These are phyloP conservation scores for Rhizophora apiculata DNA, from an alignment of 345 rosid genomes.

Conservation along the genomic window DNA sequence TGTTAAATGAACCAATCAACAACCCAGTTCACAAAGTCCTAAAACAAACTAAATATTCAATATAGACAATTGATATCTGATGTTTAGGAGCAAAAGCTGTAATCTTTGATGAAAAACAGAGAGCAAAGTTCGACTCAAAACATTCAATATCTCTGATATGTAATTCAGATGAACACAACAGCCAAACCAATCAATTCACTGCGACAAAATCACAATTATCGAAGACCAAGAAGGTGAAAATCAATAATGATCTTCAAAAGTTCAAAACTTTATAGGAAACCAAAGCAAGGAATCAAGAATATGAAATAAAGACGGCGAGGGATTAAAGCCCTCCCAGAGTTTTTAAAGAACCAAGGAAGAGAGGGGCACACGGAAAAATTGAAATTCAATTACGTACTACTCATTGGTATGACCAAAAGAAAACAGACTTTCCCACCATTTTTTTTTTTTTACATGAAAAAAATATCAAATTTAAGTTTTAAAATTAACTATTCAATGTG, in stretches of 20 bases:
- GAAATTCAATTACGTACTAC: no score
- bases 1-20: not conserved
- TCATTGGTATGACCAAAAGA: no score
- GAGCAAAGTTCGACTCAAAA: not conserved
- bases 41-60: not conserved
- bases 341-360: no score
- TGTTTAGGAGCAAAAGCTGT: not conserved
- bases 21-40: constrained; percentile 1
- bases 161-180: not conserved
- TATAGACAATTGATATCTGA: not conserved
- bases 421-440: no score
- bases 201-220: not conserved
- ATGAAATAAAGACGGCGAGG: not conserved
- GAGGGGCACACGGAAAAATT: no score
- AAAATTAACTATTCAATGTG: no score
- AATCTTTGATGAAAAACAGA: not conserved
- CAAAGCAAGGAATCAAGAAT: not conserved
- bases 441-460: no score
- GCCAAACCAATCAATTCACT: not conserved
- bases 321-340: not conserved
- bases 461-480: no score
- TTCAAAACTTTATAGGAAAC: not conserved
- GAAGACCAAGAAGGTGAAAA: constrained; percentile 3
- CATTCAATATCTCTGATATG: not conserved
- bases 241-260: not conserved